Percentiles rank a stretch among this genome's conserved stretches.
phyloP scores from a whole-genome alignment of 768 basidiomycete genomes.

The Tulasnella sp. region DNA sequence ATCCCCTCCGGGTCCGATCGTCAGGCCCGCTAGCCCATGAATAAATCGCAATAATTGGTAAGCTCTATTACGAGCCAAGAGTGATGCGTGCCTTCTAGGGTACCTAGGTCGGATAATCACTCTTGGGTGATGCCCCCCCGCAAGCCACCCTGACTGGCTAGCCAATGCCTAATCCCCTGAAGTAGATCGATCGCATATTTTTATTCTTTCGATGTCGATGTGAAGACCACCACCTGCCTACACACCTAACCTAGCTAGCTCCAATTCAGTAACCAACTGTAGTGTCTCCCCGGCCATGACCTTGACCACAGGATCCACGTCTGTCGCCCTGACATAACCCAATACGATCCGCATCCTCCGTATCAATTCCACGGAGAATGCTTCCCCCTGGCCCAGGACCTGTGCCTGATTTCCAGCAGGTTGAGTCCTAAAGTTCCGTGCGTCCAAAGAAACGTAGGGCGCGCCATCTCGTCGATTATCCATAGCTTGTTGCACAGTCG shows the following conservation, averaged over 20 bases:
- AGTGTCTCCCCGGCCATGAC: slow-evolving; percentile 71
- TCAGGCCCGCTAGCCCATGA: background rate
- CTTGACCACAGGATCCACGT: slow-evolving; percentile 66
- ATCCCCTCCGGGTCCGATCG: background rate
- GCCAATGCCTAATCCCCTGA: too few relatives aligned
- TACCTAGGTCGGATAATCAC: too few relatives aligned
- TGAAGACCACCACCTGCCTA: background rate
- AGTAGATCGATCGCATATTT: too few relatives aligned
- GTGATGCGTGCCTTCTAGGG: background rate
- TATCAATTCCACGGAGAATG: slow-evolving; percentile 44
- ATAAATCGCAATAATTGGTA: background rate
- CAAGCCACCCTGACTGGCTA: too few relatives aligned
- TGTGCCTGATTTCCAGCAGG: slow-evolving; percentile 11
- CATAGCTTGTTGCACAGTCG: slow-evolving; percentile 52
- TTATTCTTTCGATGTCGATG: too few relatives aligned
- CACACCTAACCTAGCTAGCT: background rate
- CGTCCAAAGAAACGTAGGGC: background rate
- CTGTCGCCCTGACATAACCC: slow-evolving; percentile 64
- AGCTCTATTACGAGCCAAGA: background rate
- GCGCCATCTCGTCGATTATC: slow-evolving; percentile 36
- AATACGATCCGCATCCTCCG: slow-evolving; percentile 58
- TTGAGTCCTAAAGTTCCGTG: slow-evolving; percentile 11
- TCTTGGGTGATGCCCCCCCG: too few relatives aligned
- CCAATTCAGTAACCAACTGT: slow-evolving; percentile 40
- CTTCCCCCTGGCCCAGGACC: slow-evolving; percentile 28